Evolutionary conservation across 768 basidiomycete species (phyloP), one percentile per base, ranked within the genome.

Genomic region (Hericium erinaceus): DNA sequence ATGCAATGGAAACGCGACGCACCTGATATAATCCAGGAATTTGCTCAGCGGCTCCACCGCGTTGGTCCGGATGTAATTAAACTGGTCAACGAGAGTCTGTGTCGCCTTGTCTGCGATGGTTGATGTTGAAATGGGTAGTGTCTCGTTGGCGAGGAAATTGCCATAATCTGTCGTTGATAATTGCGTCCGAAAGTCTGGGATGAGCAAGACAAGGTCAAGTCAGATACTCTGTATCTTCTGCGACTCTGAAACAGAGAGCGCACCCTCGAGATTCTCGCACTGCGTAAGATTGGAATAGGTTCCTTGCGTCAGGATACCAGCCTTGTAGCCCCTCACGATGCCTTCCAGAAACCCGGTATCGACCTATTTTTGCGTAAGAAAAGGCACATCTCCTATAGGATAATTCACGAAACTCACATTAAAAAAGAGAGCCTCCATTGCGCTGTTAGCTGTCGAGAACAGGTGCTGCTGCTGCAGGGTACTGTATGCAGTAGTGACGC

Each of bases 1-100:
- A 20, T 33, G 53, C 24, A 49, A 12, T 16, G 49, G 7, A 16
- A 33, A 28, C 11, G 37, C 24, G 16, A 80, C 91, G 63, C 73
- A 98, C 89, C 95, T 98, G 74, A 99, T 91, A 71, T 98, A 99
- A 66, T 98, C 97, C 60, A 99, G 76, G 70, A 99, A 98, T 66
- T 87, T 95, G 68, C 83, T 81, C 57, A 99, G 72, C 1, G 95
- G 92, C 59, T 90, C 87, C 28, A 94, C 90, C 4, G 97, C 87
- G 72, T 98, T 98, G 65, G 77, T 87, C 57, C 92, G 79, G 57
- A 98, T 73, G 70, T 88, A 98, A 72, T 95, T 92, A 81, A 99
- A 98, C 71, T 98, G 97, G 70, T 97, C 89, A 28, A 99, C 95
- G 37, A 99, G 84, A 61, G 91, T 78, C 68, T 94, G 89, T 2